Conservation (phyloP, 2,329 filamentous ascomycete genomes). For the Rugonectria rugulosa region DNA sequence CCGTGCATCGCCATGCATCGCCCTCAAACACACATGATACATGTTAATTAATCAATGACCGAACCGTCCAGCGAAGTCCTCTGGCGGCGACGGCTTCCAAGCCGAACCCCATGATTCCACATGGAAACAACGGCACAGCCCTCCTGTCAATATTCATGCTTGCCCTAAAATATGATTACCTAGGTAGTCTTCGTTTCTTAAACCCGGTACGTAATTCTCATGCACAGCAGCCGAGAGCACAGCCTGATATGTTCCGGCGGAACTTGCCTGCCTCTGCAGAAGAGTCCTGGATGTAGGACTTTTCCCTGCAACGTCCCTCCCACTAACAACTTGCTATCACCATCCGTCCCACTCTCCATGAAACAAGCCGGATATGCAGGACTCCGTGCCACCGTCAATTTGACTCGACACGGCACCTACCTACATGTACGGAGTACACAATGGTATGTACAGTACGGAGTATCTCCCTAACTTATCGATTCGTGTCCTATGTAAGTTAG, state of each 20-base stretch:
- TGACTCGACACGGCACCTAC: constrained; percentile 15
- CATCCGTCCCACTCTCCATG: constrained; percentile 13
- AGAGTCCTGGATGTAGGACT: constrained; percentile 18
- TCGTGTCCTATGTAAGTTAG: no score
- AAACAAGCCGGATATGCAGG: constrained; percentile 18
- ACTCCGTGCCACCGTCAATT: constrained; percentile 12
- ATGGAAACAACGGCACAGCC: background rate
- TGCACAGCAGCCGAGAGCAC: background rate
- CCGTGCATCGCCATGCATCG: constrained; percentile 4
- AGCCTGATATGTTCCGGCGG: no score
- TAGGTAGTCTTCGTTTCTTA: background rate
- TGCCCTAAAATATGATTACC: background rate
- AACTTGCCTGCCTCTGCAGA: no score
- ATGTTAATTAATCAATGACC: constrained; percentile 10
- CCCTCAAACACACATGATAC: constrained; percentile 21
- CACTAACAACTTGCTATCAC: no score
- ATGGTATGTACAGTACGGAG: no score
- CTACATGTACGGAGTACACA: no score
- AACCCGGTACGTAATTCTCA: constrained; percentile 3
- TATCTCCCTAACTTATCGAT: no score
- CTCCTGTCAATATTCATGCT: background rate
- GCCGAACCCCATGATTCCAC: constrained; percentile 6
- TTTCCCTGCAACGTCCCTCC: constrained; percentile 9
- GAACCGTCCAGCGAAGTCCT: no score
- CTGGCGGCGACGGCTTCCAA: background rate